A percentile compares a stretch with the other conserved stretches of the same genome.
Evolutionary conservation across 2,329 filamentous ascomycete genomes (phyloP).

Genomic region (Fusarium scirpi): DNA sequence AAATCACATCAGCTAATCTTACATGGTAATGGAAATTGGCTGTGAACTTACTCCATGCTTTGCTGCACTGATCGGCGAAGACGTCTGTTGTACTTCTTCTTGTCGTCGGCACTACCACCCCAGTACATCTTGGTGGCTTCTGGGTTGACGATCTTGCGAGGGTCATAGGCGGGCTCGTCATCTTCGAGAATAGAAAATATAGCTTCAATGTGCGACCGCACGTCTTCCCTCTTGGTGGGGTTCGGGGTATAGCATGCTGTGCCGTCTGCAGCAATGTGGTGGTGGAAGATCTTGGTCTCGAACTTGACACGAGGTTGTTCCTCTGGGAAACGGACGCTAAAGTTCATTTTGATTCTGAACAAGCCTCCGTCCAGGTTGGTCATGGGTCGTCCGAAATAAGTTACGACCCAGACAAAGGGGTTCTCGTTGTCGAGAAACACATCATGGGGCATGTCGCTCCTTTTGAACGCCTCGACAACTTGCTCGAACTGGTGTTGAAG

Average conservation of each 20-base stretch:
- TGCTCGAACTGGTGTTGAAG: slow-evolving; percentile 88
- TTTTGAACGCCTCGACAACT: slow-evolving; percentile 79
- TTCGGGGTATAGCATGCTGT: slow-evolving; percentile 84
- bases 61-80: slow-evolving; percentile 81
- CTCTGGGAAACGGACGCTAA: slow-evolving; percentile 87
- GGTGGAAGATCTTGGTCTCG: slow-evolving; percentile 86
- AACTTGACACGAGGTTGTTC: slow-evolving; percentile 88
- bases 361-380: slow-evolving; percentile 93
- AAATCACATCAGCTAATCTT: slow-evolving; percentile 10
- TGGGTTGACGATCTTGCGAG: slow-evolving; percentile 85
- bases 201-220: slow-evolving; percentile 84
- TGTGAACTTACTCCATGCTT: slow-evolving; percentile 68
- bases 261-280: slow-evolving; percentile 83
- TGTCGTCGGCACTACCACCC: slow-evolving; percentile 77
- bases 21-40: too few species aligned
- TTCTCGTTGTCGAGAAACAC: slow-evolving; percentile 83
- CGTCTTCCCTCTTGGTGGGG: slow-evolving; percentile 73
- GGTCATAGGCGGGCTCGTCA: slow-evolving; percentile 88
- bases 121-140: slow-evolving; percentile 90
- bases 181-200: slow-evolving; percentile 89
- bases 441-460: slow-evolving; percentile 77
- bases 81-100: slow-evolving; percentile 85
- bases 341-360: slow-evolving; percentile 81
- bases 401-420: slow-evolving; percentile 89
- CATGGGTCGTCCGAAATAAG: slow-evolving; percentile 92